Conservation (phyloP, 2,329 filamentous ascomycete species). For the Stylonectria norvegica region DNA sequence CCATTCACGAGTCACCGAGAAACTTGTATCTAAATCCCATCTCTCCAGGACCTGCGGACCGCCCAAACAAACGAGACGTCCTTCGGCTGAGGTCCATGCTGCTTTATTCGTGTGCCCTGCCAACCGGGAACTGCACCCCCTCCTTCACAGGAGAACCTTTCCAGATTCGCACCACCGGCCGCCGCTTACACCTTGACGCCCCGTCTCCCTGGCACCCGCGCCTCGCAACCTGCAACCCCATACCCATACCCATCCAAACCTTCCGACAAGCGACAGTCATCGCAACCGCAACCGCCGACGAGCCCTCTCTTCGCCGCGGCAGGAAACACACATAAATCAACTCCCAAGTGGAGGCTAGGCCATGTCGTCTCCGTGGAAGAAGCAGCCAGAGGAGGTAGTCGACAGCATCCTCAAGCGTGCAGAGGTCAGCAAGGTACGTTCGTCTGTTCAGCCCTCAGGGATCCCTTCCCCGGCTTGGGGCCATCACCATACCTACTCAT, state of each 20-base stretch:
- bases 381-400: slow-evolving; percentile 61
- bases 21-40: too few relatives aligned
- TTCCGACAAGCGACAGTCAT: slow-evolving; percentile 1
- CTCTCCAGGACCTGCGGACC: too few relatives aligned
- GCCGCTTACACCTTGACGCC: slow-evolving; percentile 9
- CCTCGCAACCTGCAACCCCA: slow-evolving; percentile 1
- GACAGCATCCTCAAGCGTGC: slow-evolving; percentile 69
- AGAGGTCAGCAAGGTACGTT: slow-evolving; percentile 70
- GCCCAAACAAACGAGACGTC: too few relatives aligned
- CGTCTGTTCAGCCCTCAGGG: slow-evolving; percentile 6
- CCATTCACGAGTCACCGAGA: too few relatives aligned
- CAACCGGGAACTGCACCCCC: slow-evolving; percentile 16
- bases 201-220: neutral
- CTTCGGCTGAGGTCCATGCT: too few relatives aligned
- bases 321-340: slow-evolving; percentile 23
- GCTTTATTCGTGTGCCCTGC: slow-evolving; percentile 19
- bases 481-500: neutral
- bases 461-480: too few relatives aligned
- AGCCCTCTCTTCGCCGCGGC: too few relatives aligned
- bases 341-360: slow-evolving; percentile 22
- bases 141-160: slow-evolving; percentile 11
- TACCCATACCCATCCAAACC: slow-evolving; percentile 3
- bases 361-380: slow-evolving; percentile 62
- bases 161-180: slow-evolving; percentile 11
- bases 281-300: too few relatives aligned